Base-by-base conservation (phyloP, 306 rosid genomes). In the Acmispon strigosus region DNA sequence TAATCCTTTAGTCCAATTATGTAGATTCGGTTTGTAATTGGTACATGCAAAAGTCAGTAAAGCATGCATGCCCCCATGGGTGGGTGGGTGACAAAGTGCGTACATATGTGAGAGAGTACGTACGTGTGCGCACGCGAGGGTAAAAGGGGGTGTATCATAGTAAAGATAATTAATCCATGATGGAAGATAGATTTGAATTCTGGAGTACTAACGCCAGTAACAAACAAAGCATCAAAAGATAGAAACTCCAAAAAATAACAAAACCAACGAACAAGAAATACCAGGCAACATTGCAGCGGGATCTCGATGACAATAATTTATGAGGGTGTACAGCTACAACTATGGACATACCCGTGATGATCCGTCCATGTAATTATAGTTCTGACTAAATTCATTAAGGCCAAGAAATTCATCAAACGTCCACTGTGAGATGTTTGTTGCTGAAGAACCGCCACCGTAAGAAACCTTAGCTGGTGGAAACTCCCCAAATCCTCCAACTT, bases 361-460 rank as follows among this genome's bases (percentile, higher is more conserved):
- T 72, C 82, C 96, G 57, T 87, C 96, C 85, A 81, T 83, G 88
- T 59, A 87, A 47, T 82, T 85, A 56, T 76, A 87, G 67, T 65
- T 82, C 80, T 79, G 90, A 76, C 52, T 80, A 76, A 82, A 89
- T 18, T 90, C 99, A 36, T 80, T 60, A 42, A 91, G 47, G 17
- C 88, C 87, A 53, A 91, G 51, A 62, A 80, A 89, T 15, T 86
- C 99, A 72, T 95, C 97, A 1, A 91, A 36, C 4, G 81, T 75
- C 96, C 99, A 89, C 6, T 85, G 89, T 8, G 92, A 82, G 67
- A 79, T 80, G 75, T 85, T 83, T 81, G 85, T 96, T 50, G 82
- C 44, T 0, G 69, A 19, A 56, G 92, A 83, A 43, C 88, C 99
- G 49, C 96, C 97, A n/a, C 80, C 67, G 69, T 75, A 82, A 8